phyloP scores from a whole-genome alignment of 2,329 filamentous ascomycete genomes.

The Colletotrichum tanaceti region DNA sequence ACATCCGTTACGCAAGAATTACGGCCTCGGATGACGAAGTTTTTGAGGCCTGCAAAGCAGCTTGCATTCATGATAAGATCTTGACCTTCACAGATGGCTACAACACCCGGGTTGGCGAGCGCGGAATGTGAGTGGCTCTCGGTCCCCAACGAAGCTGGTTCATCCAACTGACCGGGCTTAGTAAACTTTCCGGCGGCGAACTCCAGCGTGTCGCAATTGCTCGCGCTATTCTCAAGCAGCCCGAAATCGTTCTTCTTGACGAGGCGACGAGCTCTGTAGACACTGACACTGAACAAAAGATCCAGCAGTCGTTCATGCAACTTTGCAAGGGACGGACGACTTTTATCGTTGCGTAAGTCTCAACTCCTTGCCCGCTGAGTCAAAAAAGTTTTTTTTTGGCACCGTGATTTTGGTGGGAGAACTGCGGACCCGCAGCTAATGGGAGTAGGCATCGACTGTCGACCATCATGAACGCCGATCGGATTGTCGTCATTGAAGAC shows the following conservation, averaged over 20 bases:
- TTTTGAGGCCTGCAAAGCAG: slow-evolving; percentile 64
- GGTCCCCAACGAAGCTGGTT: background rate
- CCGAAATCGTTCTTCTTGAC: slow-evolving; percentile 81
- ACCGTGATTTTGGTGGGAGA: background rate
- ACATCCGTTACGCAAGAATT: slow-evolving; percentile 67
- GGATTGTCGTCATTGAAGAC: slow-evolving; percentile 73
- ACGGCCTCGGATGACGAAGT: slow-evolving; percentile 67
- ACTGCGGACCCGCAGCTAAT: background rate
- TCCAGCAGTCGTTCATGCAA: slow-evolving; percentile 69
- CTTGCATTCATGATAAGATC: slow-evolving; percentile 70
- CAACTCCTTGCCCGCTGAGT: background rate
- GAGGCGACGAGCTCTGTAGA: slow-evolving; percentile 84
- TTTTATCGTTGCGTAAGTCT: slow-evolving; percentile 72
- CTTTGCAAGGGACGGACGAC: slow-evolving; percentile 73
- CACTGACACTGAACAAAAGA: slow-evolving; percentile 75
- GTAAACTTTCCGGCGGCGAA: slow-evolving; percentile 74
- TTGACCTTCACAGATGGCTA: slow-evolving; percentile 64
- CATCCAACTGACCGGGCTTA: slow-evolving; percentile 45
- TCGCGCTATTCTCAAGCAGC: slow-evolving; percentile 78
- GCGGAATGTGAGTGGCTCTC: slow-evolving; percentile 55
- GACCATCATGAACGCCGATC: slow-evolving; percentile 76
- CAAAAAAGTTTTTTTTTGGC: too few species aligned
- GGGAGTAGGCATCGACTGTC: slow-evolving; percentile 70
- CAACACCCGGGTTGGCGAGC: slow-evolving; percentile 62
- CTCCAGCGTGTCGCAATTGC: slow-evolving; percentile 76